These are phyloP conservation scores for Striga asiatica DNA, from an alignment of 257 asterid species.

Conservation along the genomic window DNA sequence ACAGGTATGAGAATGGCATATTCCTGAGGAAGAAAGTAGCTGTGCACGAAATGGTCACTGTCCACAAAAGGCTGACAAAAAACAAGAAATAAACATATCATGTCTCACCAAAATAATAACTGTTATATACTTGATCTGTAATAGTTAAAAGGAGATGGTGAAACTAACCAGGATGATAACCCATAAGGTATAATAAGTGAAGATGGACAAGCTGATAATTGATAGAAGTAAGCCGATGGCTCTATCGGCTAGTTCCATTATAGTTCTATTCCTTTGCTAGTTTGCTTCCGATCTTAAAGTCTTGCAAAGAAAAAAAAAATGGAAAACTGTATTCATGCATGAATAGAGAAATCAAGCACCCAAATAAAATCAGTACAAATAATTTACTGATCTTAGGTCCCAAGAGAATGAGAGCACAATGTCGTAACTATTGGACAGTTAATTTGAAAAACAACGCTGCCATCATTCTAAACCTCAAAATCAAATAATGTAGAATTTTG, in stretches of 20 bases:
- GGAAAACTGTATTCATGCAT: no score
- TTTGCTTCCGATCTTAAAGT: no score
- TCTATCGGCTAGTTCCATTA: slow-evolving; percentile 74
- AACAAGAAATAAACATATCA: neutral
- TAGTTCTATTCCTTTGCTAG: neutral
- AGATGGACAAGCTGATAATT: slow-evolving; percentile 58
- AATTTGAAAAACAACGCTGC: no score
- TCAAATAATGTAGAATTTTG: no score
- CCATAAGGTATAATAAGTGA: slow-evolving; percentile 91
- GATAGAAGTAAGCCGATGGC: slow-evolving; percentile 70
- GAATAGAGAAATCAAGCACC: no score
- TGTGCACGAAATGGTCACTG: slow-evolving; percentile 74
- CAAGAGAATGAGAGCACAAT: no score
- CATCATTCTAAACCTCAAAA: no score
- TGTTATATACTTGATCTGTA: no score
- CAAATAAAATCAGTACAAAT: no score
- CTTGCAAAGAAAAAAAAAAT: no score
- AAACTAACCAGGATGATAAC: slow-evolving; percentile 70
- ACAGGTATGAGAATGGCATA: slow-evolving; percentile 64
- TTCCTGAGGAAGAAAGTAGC: slow-evolving; percentile 84
- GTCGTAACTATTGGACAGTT: no score
- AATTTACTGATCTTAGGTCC: no score
- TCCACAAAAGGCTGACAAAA: slow-evolving; percentile 80
- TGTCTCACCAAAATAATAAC: neutral
- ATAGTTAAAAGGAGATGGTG: neutral